A percentile compares a stretch with the other conserved stretches of the same genome.
These are phyloP conservation scores for Cryphonectria parasitica DNA, from an alignment of 2,329 filamentous ascomycete species.

Conservation along the genomic window DNA sequence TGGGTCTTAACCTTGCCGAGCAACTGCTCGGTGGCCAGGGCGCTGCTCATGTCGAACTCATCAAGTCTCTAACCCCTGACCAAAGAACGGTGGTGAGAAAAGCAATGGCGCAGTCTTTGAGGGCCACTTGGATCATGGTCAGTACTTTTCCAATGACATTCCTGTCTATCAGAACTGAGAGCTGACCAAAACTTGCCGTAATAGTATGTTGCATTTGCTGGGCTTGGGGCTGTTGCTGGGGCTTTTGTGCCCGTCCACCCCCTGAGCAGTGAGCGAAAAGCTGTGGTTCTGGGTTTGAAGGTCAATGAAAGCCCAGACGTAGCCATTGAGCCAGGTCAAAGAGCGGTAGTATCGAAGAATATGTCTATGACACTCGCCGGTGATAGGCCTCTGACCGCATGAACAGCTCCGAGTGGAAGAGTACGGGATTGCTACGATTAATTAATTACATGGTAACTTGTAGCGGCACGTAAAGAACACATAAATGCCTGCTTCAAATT, in stretches of 20 bases:
- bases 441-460: not conserved
- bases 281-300: slow-evolving; percentile 22
- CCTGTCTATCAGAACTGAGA: not conserved
- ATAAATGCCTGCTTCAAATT: not conserved
- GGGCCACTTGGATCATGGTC: slow-evolving; percentile 6
- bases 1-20: slow-evolving; percentile 43
- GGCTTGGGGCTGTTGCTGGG: slow-evolving; percentile 35
- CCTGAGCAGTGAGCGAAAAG: slow-evolving; percentile 23
- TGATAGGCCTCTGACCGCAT: not conserved
- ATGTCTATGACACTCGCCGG: not conserved
- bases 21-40: slow-evolving; percentile 49
- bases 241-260: slow-evolving; percentile 18
- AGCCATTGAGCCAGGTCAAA: not conserved
- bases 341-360: not conserved
- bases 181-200: not conserved
- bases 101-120: not conserved
- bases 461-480: not conserved
- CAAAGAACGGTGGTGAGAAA: slow-evolving; percentile 32
- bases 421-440: not conserved
- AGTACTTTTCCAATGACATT: not conserved
- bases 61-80: not conserved
- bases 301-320: not conserved
- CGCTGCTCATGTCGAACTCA: slow-evolving; percentile 20
- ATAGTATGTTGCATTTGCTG: not conserved
- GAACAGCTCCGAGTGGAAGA: not conserved